Conservation (phyloP, 306 rosid species). For the Rosa multiflora region DNA sequence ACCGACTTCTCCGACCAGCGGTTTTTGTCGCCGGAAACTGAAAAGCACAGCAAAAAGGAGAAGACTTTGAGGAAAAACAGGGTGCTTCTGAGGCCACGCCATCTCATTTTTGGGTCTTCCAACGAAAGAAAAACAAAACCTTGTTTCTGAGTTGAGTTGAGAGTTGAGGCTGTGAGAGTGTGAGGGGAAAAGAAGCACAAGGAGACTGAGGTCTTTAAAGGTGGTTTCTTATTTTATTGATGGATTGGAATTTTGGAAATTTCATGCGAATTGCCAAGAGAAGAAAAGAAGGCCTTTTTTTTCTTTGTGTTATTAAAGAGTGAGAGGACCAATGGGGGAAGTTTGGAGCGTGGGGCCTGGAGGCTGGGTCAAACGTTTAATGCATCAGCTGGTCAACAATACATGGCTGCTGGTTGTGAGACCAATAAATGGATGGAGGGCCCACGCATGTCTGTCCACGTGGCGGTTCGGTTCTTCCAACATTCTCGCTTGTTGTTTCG, state of each 20-base stretch:
- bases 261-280: background rate
- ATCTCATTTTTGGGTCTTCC: slow-evolving; percentile 30
- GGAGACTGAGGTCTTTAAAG: slow-evolving; percentile 3
- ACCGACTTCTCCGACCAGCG: slow-evolving; percentile 19
- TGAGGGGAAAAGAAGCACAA: background rate
- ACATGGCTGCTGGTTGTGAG: background rate
- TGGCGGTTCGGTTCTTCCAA: background rate
- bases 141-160: background rate
- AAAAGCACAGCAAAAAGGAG: background rate
- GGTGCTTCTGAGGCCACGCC: slow-evolving; percentile 6
- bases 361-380: slow-evolving; percentile 13
- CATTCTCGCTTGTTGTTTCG: background rate
- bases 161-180: no score
- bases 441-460: background rate
- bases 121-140: background rate
- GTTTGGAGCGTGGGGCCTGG: slow-evolving; percentile 9
- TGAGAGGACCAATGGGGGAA: slow-evolving; percentile 14
- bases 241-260: background rate
- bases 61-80: slow-evolving; percentile 14
- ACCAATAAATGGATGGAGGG: background rate
- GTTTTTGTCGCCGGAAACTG: slow-evolving; percentile 6
- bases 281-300: background rate
- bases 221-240: background rate
- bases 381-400: no score
- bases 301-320: no score